These are phyloP conservation scores for Oryza meyeriana DNA, from an alignment of 176 grass and related monocot species.

Conservation along the genomic window DNA sequence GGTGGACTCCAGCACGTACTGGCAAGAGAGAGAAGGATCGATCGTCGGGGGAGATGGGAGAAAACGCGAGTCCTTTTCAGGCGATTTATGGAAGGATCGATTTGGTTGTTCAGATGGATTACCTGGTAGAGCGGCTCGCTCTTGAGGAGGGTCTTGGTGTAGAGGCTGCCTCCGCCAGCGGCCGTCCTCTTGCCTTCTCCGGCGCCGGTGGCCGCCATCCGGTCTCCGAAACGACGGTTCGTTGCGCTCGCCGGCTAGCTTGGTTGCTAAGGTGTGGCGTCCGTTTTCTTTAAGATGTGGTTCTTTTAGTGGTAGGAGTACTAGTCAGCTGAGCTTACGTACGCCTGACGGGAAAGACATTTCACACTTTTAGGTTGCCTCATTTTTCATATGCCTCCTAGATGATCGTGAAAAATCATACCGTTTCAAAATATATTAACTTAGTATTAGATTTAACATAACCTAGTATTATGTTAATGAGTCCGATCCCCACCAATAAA, in stretches of 20 bases:
- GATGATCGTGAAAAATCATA: too few relatives aligned
- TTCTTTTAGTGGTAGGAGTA: too few relatives aligned
- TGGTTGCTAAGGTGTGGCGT: too few relatives aligned
- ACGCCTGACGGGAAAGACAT: too few relatives aligned
- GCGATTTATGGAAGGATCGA: neutral
- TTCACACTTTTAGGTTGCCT: too few relatives aligned
- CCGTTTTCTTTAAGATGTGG: too few relatives aligned
- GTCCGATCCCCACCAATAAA: too few relatives aligned
- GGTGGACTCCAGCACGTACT: conserved; percentile 71
- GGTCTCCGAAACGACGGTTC: neutral
- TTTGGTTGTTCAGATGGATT: neutral
- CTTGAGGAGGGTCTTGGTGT: conserved; percentile 57
- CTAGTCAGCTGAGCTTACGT: too few relatives aligned
- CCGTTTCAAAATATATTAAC: too few relatives aligned
- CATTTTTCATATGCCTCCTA: too few relatives aligned
- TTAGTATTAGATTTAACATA: too few relatives aligned
- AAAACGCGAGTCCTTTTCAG: neutral
- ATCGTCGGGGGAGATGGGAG: neutral
- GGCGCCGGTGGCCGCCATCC: conserved; percentile 20
- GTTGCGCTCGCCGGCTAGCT: neutral
- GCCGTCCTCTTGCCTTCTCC: neutral
- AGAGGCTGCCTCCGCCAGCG: conserved; percentile 1
- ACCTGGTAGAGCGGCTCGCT: conserved; percentile 57
- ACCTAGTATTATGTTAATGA: too few relatives aligned
- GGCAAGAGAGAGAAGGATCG: neutral